Percentiles rank a stretch among this genome's conserved stretches.
Evolutionary conservation across 345 rosid genomes (phyloP).

Genomic region (Ricinus communis): DNA sequence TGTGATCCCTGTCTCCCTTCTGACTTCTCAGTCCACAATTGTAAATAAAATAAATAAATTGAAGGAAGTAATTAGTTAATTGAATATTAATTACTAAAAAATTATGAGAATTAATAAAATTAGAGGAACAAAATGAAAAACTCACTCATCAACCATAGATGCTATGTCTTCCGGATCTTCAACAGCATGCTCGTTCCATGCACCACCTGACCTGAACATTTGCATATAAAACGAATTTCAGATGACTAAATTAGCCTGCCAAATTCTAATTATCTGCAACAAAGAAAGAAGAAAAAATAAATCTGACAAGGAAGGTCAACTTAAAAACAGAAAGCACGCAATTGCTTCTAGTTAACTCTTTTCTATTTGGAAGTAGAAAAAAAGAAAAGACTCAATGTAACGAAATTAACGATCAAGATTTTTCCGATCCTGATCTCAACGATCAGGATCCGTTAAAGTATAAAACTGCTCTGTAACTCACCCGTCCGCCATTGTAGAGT

Average conservation of each 20-base stretch:
- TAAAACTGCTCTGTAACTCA: constrained; percentile 29
- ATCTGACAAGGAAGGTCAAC: too few relatives aligned
- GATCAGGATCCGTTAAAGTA: constrained; percentile 4
- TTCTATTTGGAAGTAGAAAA: too few relatives aligned
- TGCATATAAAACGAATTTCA: not conserved
- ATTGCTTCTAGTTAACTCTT: too few relatives aligned
- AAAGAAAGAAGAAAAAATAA: not conserved
- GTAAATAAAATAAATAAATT: too few relatives aligned
- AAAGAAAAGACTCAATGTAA: not conserved
- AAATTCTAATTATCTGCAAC: not conserved
- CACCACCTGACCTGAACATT: constrained; percentile 39
- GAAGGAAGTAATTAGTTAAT: not conserved
- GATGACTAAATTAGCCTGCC: constrained; percentile 1
- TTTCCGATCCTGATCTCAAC: constrained; percentile 19
- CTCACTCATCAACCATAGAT: constrained; percentile 79
- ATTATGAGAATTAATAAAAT: not conserved
- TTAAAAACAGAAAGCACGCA: too few relatives aligned
- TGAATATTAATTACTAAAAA: not conserved
- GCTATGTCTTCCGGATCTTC: constrained; percentile 71
- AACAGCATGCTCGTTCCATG: constrained; percentile 61
- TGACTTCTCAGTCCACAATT: not conserved
- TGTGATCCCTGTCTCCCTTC: not conserved
- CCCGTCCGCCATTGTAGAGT: constrained; percentile 55
- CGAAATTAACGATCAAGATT: constrained; percentile 30
- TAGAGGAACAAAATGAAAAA: constrained; percentile 12